Percentiles rank a stretch among this genome's conserved stretches.
Conservation (phyloP, 2,329 filamentous ascomycete genomes). For the Botrytis byssoidea region DNA sequence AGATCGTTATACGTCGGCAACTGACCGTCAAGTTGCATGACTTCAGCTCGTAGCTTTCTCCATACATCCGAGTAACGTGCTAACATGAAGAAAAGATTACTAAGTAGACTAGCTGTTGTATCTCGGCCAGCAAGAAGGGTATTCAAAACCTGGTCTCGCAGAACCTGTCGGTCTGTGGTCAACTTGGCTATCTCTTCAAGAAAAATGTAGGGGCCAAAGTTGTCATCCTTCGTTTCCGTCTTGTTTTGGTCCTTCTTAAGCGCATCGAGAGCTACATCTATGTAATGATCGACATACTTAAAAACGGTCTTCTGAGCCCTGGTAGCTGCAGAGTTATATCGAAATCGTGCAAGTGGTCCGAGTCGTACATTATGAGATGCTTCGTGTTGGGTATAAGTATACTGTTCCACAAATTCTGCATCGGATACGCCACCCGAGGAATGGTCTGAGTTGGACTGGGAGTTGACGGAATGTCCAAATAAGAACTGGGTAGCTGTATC, state of each 20-base stretch:
- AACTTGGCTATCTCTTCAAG: conserved; percentile 49
- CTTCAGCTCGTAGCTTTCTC: conserved; percentile 35
- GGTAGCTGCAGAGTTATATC: neutral
- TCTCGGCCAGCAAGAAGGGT: conserved; percentile 44
- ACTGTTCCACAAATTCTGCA: conserved; percentile 12
- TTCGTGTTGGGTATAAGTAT: conserved; percentile 1
- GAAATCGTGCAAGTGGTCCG: conserved; percentile 1
- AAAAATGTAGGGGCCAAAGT: conserved; percentile 41
- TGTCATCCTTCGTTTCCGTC: neutral
- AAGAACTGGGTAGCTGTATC: conserved; percentile 45
- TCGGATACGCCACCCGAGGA: neutral
- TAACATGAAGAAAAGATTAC: conserved; percentile 38
- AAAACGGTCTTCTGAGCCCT: neutral
- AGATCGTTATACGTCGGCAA: conserved; percentile 49
- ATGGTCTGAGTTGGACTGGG: conserved; percentile 1
- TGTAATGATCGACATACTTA: conserved; percentile 11
- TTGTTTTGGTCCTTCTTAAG: neutral
- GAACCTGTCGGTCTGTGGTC: conserved; percentile 43
- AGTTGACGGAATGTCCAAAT: conserved; percentile 52
- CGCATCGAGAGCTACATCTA: conserved; percentile 10
- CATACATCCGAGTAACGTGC: conserved; percentile 35
- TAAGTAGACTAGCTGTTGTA: conserved; percentile 43
- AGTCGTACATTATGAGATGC: conserved; percentile 12
- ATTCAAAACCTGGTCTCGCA: conserved; percentile 39
- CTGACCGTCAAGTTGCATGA: conserved; percentile 36